Conservation (phyloP, 257 asterid genomes). For the Nyctanthes arbortristis region DNA sequence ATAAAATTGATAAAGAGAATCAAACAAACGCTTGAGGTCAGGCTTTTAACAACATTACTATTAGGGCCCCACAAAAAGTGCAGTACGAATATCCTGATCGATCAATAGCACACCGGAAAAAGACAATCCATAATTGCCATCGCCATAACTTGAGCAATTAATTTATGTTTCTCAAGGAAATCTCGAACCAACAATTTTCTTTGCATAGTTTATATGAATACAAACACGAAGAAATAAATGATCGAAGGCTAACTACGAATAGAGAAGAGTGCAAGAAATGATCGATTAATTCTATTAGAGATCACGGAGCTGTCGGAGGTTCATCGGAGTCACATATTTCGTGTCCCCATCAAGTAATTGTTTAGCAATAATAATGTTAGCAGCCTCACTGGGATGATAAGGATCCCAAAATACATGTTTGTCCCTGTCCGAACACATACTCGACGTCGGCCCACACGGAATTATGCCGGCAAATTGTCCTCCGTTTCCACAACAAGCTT, state of each 20-base stretch:
- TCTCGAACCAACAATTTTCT: background rate
- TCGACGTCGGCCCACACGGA: constrained; percentile 93
- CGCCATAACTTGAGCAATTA: background rate
- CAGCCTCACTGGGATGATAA: constrained; percentile 92
- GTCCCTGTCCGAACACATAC: constrained; percentile 62
- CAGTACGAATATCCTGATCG: too few relatives aligned
- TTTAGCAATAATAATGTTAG: constrained; percentile 78
- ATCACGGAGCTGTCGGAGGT: constrained; percentile 71
- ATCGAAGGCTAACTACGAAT: background rate
- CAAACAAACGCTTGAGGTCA: too few relatives aligned
- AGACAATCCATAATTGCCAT: background rate
- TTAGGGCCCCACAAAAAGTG: too few relatives aligned
- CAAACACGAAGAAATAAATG: background rate
- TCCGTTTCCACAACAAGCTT: constrained; percentile 89
- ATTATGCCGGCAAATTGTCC: constrained; percentile 84
- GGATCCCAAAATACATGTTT: constrained; percentile 95
- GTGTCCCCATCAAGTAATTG: constrained; percentile 69
- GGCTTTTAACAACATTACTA: too few relatives aligned
- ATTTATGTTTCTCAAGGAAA: too few relatives aligned
- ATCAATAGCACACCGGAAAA: too few relatives aligned
- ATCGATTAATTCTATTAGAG: constrained; percentile 33
- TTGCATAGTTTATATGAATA: background rate
- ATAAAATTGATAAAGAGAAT: too few relatives aligned
- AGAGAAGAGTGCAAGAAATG: background rate
- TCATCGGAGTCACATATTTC: constrained; percentile 67